These are phyloP conservation scores for Leishmania guyanensis DNA, from an alignment of 208 protist genomes.

Conservation along the genomic window DNA sequence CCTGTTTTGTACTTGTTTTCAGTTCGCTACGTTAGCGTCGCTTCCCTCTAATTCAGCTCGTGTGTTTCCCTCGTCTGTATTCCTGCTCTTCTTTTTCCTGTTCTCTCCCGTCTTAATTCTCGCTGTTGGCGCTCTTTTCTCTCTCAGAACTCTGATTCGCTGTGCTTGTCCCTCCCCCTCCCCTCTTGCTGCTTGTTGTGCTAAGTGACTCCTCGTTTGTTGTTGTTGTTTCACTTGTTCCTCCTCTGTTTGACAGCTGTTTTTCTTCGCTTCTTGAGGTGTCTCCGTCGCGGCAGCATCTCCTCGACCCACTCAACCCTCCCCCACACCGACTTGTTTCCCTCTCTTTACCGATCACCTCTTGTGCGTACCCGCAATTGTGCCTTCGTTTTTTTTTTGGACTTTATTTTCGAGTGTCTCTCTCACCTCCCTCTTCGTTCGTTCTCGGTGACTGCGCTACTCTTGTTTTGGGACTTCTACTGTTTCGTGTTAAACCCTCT, in stretches of 20 bases:
- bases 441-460: neutral
- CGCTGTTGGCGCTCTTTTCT: neutral
- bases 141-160: neutral
- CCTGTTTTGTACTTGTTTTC: neutral
- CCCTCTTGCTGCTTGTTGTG: neutral
- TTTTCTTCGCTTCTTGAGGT: no score
- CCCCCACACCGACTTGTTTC: neutral
- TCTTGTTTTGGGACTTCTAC: neutral
- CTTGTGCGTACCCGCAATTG: neutral
- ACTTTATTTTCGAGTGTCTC: constrained; percentile 1
- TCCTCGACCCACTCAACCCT: no score
- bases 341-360: neutral
- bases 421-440: neutral
- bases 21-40: neutral
- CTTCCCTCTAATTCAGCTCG: neutral
- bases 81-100: neutral
- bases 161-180: neutral
- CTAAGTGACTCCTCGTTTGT: neutral
- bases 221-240: neutral
- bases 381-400: neutral
- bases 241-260: no score
- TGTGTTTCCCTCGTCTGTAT: neutral
- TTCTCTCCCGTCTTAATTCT: neutral
- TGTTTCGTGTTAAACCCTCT: neutral
- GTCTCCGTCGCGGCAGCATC: no score